Percentiles rank a stretch among this genome's conserved stretches.
Evolutionary conservation across 2,329 filamentous ascomycete species (phyloP).

Genomic region (Colletotrichum sp.): DNA sequence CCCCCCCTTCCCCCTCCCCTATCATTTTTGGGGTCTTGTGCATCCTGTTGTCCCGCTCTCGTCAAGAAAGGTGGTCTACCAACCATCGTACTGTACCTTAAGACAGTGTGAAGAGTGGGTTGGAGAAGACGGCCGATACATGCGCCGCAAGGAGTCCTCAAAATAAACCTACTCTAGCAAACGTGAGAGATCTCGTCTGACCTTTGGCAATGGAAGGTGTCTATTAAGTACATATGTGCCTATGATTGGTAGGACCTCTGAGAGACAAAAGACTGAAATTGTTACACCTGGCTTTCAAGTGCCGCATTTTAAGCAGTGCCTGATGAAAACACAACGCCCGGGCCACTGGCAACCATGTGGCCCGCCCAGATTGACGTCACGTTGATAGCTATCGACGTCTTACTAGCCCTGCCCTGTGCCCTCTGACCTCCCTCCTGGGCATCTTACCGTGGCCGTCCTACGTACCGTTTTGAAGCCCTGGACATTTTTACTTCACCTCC

Average conservation of each 20-base stretch:
- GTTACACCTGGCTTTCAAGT: not conserved
- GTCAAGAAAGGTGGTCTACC: not conserved
- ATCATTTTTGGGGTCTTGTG: not conserved
- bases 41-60: not conserved
- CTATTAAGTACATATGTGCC: not conserved
- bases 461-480: not conserved
- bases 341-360: not conserved
- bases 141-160: not conserved
- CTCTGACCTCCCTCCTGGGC: not conserved
- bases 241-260: no score
- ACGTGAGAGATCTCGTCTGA: not conserved
- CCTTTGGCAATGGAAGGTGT: not conserved
- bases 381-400: not conserved
- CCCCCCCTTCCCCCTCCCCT: no score
- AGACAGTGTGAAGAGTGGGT: not conserved
- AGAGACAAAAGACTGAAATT: not conserved
- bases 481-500: not conserved
- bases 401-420: not conserved
- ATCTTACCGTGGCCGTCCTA: not conserved
- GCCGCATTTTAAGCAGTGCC: not conserved
- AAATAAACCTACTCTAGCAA: not conserved
- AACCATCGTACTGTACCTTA: not conserved
- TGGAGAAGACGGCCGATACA: not conserved
- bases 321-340: not conserved
- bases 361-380: not conserved